Evolutionary conservation across 176 grass and related monocot species (phyloP).

Genomic region (Tillandsia fasciculata): DNA sequence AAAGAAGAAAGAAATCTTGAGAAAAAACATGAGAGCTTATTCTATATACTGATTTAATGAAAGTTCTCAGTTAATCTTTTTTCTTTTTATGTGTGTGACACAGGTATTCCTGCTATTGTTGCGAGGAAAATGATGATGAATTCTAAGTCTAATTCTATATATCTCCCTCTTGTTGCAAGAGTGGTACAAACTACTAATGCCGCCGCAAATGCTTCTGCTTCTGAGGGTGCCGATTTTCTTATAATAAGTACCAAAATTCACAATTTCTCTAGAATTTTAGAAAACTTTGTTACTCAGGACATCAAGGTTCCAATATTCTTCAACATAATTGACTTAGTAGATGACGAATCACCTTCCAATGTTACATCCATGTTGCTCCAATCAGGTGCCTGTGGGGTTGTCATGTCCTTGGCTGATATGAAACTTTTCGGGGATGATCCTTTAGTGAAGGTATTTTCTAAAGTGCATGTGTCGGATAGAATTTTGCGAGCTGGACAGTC

Average conservation of each 20-base stretch:
- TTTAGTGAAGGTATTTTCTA: slow-evolving; percentile 47
- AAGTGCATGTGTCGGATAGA: slow-evolving; percentile 24
- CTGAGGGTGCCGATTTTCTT: slow-evolving; percentile 93
- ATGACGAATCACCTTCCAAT: slow-evolving; percentile 35
- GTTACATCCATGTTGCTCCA: slow-evolving; percentile 58
- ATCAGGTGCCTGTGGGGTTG: slow-evolving; percentile 68
- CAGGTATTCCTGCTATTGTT: slow-evolving; percentile 91
- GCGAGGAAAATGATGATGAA: slow-evolving; percentile 98
- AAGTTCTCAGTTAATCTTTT: not conserved
- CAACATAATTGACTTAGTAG: slow-evolving; percentile 27
- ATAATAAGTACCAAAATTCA: slow-evolving; percentile 35
- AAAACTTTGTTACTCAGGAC: slow-evolving; percentile 29
- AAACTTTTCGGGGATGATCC: slow-evolving; percentile 34
- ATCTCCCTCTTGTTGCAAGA: slow-evolving; percentile 91
- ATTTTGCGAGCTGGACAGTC: slow-evolving; percentile 29
- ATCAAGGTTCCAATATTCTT: slow-evolving; percentile 88
- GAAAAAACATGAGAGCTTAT: not conserved
- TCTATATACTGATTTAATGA: not conserved
- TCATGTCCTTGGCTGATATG: slow-evolving; percentile 52
- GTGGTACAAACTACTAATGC: slow-evolving; percentile 44
- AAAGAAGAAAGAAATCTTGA: not conserved
- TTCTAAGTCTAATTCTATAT: slow-evolving; percentile 83
- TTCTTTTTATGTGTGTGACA: slow-evolving; percentile 19
- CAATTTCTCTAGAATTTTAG: slow-evolving; percentile 23
- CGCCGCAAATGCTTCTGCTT: slow-evolving; percentile 64